These are phyloP conservation scores for Lophiostoma macrostomum DNA, from an alignment of 495 filamentous ascomycete genomes.

Conservation along the genomic window DNA sequence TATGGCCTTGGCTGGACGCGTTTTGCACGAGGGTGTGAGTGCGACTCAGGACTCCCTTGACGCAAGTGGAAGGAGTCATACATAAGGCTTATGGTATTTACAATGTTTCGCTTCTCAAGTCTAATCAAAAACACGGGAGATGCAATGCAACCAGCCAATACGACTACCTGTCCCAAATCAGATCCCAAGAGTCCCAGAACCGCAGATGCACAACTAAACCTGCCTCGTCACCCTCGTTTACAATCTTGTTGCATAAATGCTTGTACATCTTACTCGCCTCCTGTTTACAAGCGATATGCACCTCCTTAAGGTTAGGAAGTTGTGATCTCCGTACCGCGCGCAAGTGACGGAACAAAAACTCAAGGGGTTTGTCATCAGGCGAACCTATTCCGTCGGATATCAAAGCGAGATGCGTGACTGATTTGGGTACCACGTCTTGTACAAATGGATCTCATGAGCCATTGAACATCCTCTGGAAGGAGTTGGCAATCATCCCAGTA, in stretches of 20 bases:
- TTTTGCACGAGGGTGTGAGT: no score
- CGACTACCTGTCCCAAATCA: slow-evolving; percentile 8
- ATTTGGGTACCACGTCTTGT: slow-evolving; percentile 35
- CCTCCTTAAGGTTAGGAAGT: slow-evolving; percentile 32
- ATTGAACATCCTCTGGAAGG: slow-evolving; percentile 18
- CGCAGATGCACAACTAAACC: slow-evolving; percentile 29
- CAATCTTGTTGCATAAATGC: slow-evolving; percentile 27
- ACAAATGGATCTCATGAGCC: slow-evolving; percentile 27
- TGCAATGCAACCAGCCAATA: no score
- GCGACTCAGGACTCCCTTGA: no score
- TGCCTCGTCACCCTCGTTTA: slow-evolving; percentile 17
- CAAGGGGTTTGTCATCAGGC: slow-evolving; percentile 35
- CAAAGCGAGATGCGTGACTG: slow-evolving; percentile 35
- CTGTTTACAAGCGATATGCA: slow-evolving; percentile 21
- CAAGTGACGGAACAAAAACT: slow-evolving; percentile 33
- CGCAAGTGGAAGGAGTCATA: no score
- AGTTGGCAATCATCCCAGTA: slow-evolving; percentile 18
- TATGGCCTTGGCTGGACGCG: no score
- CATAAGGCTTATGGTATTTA: no score
- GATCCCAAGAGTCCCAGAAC: slow-evolving; percentile 4
- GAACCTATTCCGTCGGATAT: slow-evolving; percentile 23
- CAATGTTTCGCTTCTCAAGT: no score
- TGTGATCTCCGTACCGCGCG: slow-evolving; percentile 20
- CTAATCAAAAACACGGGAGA: no score
- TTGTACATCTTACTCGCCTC: slow-evolving; percentile 30